Base-by-base conservation (phyloP, 1,284 basidiomycete genomes). In the Trametes pubescens region DNA sequence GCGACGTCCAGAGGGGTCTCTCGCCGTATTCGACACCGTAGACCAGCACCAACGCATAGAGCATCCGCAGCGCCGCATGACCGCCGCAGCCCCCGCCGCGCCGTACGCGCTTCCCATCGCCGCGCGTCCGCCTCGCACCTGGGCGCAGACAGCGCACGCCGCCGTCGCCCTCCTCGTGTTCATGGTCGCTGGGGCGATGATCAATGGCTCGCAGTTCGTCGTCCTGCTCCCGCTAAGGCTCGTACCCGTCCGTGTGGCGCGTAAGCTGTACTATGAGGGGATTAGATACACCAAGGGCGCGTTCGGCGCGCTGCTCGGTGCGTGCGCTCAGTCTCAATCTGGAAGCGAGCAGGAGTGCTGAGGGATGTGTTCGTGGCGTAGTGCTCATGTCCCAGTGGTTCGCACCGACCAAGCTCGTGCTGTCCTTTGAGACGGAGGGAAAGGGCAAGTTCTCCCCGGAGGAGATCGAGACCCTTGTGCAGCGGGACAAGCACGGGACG, bases 381-480 rank as follows among this genome's bases (percentile, higher is more conserved):
- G 92, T 95, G 60, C 79, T 96, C 37, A 86, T 90, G 82, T 88
- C 84, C 71, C 90, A 94, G 70, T 90, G 85, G 80, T 96, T 95
- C 69, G 92, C 91, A 0, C 94, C 94, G 0, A 93, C 93, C 0
- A 86, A 82, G 29, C 73, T 98, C 34, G 81, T 86, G 21, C 76
- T 98, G 59, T 93, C 94, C 0, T 91, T 92, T 65, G 89, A 94
- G 71, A 84, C 79, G 0, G 76, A 90, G 58, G 90, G 88, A 10
- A 79, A 80, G 63, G 90, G 90, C 35, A 81, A 80, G 51, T 85
- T 92, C 72, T 83, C 83, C 9, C 72, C 78, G 22, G 82, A 87
- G 63, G 86, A 92, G 47, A 78, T 92, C 29, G 82, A 83, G 32
- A 69, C 72, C 9, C 75, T 89, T 49, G 85, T 90, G 7, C 78